A percentile compares a stretch with the other conserved stretches of the same genome.
These are phyloP conservation scores for Pichia sp. DNA, from an alignment of 1,139 yeast genomes.

Conservation along the genomic window DNA sequence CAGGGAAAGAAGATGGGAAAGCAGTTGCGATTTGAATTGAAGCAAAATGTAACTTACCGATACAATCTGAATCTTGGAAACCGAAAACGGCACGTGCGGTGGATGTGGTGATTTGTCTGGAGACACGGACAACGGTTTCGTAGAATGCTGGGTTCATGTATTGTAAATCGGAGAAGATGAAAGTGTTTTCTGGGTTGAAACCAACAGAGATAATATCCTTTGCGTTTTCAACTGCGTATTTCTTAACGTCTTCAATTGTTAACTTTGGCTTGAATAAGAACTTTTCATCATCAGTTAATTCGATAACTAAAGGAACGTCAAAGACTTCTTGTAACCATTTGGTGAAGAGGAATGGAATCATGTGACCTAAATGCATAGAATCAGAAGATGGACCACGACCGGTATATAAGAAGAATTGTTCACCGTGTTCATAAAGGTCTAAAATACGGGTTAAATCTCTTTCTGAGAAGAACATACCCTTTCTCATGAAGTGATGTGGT, in stretches of 20 bases:
- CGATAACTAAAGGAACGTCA: slow-evolving; percentile 94
- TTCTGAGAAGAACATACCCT: slow-evolving; percentile 93
- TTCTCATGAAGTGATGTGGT: slow-evolving; percentile 90
- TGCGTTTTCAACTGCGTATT: slow-evolving; percentile 77
- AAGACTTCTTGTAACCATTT: slow-evolving; percentile 98
- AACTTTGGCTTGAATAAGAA: slow-evolving; percentile 90
- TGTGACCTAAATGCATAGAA: slow-evolving; percentile 96
- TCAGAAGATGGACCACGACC: slow-evolving; percentile 98
- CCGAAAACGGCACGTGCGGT: slow-evolving; percentile 99
- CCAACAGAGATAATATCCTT: slow-evolving; percentile 96
- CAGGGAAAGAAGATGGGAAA: slow-evolving; percentile 95
- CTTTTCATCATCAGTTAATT: slow-evolving; percentile 97
- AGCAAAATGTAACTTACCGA: slow-evolving; percentile 95
- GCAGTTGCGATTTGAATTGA: slow-evolving; percentile 96
- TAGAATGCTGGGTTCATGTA: slow-evolving; percentile 95
- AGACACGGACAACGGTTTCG: slow-evolving; percentile 91
- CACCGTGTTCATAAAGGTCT: slow-evolving; percentile 90
- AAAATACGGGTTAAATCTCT: slow-evolving; percentile 81
- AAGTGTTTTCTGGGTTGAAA: slow-evolving; percentile 91
- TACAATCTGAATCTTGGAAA: slow-evolving; percentile 90
- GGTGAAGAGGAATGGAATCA: slow-evolving; percentile 94
- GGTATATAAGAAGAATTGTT: slow-evolving; percentile 93
- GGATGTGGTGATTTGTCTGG: slow-evolving; percentile 93
- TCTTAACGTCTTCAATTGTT: slow-evolving; percentile 84
- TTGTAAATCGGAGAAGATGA: slow-evolving; percentile 86